Evolutionary conservation across 148 eudicot species (phyloP).

Genomic region (Camellia sinensis): DNA sequence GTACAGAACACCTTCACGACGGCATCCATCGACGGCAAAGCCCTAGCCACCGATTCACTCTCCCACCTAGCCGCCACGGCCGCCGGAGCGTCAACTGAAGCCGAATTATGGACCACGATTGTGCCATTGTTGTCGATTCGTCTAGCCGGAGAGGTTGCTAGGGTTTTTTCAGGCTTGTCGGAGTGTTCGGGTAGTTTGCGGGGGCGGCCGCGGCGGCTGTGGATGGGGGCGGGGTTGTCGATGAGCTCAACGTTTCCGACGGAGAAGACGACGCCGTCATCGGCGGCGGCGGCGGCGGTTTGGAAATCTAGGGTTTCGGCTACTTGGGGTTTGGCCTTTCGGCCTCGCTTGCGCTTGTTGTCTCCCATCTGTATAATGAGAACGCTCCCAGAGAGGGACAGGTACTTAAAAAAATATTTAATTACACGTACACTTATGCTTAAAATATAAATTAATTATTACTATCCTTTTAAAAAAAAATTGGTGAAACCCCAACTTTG

Average conservation of each 20-base stretch:
- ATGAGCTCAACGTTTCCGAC: conserved; percentile 27
- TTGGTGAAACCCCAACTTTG: too few relatives aligned
- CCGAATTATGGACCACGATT: not conserved
- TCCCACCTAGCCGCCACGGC: not conserved
- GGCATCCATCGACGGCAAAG: conserved; percentile 66
- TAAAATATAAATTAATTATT: too few relatives aligned
- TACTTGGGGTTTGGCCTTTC: conserved; percentile 30
- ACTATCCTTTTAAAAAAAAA: too few relatives aligned
- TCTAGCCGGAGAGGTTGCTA: not conserved
- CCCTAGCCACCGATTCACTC: conserved; percentile 29
- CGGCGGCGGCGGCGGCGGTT: conserved; percentile 12
- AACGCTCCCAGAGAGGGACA: too few relatives aligned
- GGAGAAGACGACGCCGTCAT: conserved; percentile 21
- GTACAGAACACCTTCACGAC: conserved; percentile 90
- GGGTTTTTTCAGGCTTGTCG: conserved; percentile 18
- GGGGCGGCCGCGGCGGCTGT: conserved; percentile 14
- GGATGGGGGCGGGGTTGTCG: conserved; percentile 15
- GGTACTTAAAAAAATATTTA: too few relatives aligned
- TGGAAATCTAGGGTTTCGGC: conserved; percentile 36
- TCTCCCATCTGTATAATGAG: conserved; percentile 17
- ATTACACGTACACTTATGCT: too few relatives aligned
- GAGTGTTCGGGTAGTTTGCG: not conserved
- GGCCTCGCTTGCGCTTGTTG: conserved; percentile 45
- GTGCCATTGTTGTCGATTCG: not conserved
- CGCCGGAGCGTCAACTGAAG: not conserved